These are phyloP conservation scores for Boletus eberwhitei DNA, from an alignment of 768 basidiomycete genomes.

Conservation along the genomic window DNA sequence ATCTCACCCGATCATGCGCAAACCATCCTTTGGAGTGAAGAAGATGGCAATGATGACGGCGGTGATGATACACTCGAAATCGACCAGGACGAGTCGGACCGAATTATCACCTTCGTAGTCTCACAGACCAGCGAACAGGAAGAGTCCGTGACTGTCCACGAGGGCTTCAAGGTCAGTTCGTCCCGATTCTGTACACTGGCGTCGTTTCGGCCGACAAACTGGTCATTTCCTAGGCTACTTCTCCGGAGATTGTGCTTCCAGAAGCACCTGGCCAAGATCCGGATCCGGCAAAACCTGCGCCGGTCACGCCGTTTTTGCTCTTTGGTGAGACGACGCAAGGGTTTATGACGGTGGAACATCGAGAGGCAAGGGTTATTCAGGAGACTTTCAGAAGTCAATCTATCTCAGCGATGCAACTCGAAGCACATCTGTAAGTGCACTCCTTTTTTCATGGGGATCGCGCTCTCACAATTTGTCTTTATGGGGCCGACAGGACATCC, in stretches of 20 bases:
- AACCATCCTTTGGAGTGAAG: conserved; percentile 44
- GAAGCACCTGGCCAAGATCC: conserved; percentile 4
- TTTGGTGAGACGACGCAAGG: conserved; percentile 41
- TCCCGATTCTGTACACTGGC: neutral
- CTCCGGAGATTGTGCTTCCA: conserved; percentile 11
- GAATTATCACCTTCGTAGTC: conserved; percentile 54
- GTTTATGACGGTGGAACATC: conserved; percentile 35
- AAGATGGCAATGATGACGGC: conserved; percentile 29
- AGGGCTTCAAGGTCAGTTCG: conserved; percentile 45
- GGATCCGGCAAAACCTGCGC: neutral
- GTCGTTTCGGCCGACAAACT: neutral
- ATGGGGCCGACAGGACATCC: conserved; percentile 9
- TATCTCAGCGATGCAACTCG: conserved; percentile 13
- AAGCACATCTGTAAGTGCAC: conserved; percentile 16
- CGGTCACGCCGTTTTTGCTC: conserved; percentile 30
- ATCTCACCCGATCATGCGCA: conserved; percentile 47
- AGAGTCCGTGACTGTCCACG: conserved; percentile 41
- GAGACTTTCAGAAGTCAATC: neutral
- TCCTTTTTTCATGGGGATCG: neutral
- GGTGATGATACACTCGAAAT: conserved; percentile 25
- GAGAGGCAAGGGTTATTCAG: conserved; percentile 1
- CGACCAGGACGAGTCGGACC: conserved; percentile 42
- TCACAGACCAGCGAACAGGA: conserved; percentile 53
- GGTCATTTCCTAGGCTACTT: conserved; percentile 2
- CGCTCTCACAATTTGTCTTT: neutral